Evolutionary conservation across 1,284 basidiomycete genomes (phyloP), one percentile per base, ranked within the genome.

Genomic region (Cystobasidium pallidum): DNA sequence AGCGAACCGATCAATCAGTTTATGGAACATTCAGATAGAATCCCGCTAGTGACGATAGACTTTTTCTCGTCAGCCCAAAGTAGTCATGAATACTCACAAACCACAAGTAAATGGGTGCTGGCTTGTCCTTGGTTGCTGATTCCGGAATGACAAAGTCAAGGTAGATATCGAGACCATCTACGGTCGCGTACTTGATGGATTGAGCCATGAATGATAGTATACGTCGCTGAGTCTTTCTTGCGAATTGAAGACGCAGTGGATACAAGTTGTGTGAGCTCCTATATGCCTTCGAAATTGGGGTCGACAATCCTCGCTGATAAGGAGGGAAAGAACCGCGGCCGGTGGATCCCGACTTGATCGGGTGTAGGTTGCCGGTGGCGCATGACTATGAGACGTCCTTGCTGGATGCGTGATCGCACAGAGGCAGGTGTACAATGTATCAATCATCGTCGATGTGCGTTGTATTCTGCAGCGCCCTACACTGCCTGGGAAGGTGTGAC

Each of bases 71-170:
- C 2, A 15, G 47, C 32, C 52, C 32, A n/a, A n/a, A n/a, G n/a
- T n/a, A n/a, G n/a, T 8, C 15, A n/a, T 21, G 17, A 26, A 30
- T 21, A 63, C 68, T 17, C 57, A 71, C 68, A 43, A 71, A 78
- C 77, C 78, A 77, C 26, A 79, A 41, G 19, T 77, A 70, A 47
- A 77, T 62, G 10, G 75, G 76, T 19, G 61, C 61, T 36, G 65
- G 65, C 2, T 68, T 55, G 15, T 70, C 59, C 2, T 32, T 43
- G 8, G 72, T 63, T 3, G 74, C 74, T 21, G 30, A 19, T 21
- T 57, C 24, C 0, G 74, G 75, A 24, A 76, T 55, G 36, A 61
- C 43, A 51, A 57, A 66, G 55, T 77, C 76, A 19, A 76, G 58
- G 17, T 72, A 32, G 54, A 77, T 58, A 49, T 75, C 73, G 24